Conservation (phyloP, 257 asterid genomes). For the Ilex asprella region DNA sequence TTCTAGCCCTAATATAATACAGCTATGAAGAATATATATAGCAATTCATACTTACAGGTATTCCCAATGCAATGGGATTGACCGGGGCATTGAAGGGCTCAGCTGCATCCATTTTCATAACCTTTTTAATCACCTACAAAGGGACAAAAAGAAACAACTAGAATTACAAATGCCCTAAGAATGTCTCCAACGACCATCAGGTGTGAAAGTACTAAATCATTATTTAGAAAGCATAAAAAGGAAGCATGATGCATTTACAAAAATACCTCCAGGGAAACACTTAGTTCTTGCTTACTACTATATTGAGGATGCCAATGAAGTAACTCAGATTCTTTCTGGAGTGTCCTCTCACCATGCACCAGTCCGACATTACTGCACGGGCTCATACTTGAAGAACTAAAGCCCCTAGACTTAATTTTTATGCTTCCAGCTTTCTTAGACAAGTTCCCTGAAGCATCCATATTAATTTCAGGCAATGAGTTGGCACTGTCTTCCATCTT, state of each 20-base stretch:
- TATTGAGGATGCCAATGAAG: constrained; percentile 35
- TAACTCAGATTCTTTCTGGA: constrained; percentile 46
- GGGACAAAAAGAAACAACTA: constrained; percentile 12
- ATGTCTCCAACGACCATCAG: too few species aligned
- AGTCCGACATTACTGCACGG: constrained; percentile 72
- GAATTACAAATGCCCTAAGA: background rate
- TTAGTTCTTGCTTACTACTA: constrained; percentile 67
- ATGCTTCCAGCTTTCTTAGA: constrained; percentile 53
- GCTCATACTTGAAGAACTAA: constrained; percentile 73
- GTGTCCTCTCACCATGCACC: constrained; percentile 47
- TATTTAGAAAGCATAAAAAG: too few species aligned
- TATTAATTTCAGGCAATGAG: constrained; percentile 67
- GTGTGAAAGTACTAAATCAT: background rate
- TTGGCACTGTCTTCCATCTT: constrained; percentile 81
- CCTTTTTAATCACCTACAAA: constrained; percentile 67
- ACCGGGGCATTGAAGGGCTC: constrained; percentile 88
- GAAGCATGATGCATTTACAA: background rate
- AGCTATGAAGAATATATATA: background rate
- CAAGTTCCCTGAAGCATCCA: constrained; percentile 29
- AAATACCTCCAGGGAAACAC: constrained; percentile 72
- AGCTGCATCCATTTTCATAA: constrained; percentile 97
- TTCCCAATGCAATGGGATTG: constrained; percentile 81
- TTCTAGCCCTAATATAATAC: too few species aligned
- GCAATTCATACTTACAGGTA: constrained; percentile 44
- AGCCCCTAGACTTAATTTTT: constrained; percentile 71